Evolutionary conservation across 2,329 filamentous ascomycete species (phyloP).

Genomic region (Aspergillus quadricinctus): DNA sequence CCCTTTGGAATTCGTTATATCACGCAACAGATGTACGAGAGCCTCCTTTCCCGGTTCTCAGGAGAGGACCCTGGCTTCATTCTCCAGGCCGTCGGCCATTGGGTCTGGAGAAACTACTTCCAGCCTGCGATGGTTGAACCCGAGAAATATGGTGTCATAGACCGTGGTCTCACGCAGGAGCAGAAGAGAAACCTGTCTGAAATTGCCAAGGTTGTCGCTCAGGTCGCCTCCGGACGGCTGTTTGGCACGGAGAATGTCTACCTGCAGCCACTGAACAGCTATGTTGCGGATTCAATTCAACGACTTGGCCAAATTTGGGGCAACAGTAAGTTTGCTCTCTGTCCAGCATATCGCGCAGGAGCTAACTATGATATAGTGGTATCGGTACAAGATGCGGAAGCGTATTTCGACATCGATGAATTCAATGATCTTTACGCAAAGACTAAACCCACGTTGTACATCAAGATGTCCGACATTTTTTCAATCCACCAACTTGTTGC

Average conservation of each 20-base stretch:
- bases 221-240: constrained; percentile 79
- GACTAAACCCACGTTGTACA: constrained; percentile 96
- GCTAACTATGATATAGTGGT: constrained; percentile 57
- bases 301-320: constrained; percentile 71
- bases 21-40: constrained; percentile 78
- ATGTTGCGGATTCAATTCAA: constrained; percentile 79
- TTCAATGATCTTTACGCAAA: constrained; percentile 97
- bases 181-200: constrained; percentile 91
- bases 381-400: constrained; percentile 77
- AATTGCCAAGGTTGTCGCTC: constrained; percentile 85
- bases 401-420: constrained; percentile 95
- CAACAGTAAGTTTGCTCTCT: constrained; percentile 46
- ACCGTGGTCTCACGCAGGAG: constrained; percentile 79
- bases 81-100: constrained; percentile 79
- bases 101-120: constrained; percentile 92
- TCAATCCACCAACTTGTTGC: constrained; percentile 87
- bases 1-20: constrained; percentile 90
- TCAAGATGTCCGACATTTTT: constrained; percentile 97
- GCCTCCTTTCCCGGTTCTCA: constrained; percentile 71
- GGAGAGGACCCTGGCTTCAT: constrained; percentile 72
- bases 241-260: constrained; percentile 96
- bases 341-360: background rate
- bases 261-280: constrained; percentile 88
- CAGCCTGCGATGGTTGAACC: constrained; percentile 85
- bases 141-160: constrained; percentile 88